A percentile compares a stretch with the other conserved stretches of the same genome.
These are phyloP conservation scores for Chlorella vulgaris DNA, from an alignment of 139 green algal species.

Conservation along the genomic window DNA sequence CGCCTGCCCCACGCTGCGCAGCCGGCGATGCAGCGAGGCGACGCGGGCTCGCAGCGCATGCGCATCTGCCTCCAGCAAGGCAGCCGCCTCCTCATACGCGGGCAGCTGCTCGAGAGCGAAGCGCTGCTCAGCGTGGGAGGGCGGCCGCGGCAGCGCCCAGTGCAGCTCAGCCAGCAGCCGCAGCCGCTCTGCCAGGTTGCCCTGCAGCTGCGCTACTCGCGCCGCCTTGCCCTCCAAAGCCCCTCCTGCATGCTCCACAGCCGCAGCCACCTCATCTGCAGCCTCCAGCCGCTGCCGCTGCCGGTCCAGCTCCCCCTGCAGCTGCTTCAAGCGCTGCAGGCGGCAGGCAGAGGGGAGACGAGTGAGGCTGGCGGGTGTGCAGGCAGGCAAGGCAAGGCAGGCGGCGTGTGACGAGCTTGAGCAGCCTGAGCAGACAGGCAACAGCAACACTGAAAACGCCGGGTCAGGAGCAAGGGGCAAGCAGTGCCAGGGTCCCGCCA, in stretches of 20 bases:
- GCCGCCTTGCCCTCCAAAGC: slow-evolving; percentile 9
- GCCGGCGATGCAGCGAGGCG: slow-evolving; percentile 11
- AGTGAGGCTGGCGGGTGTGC: background rate
- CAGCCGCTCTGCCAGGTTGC: slow-evolving; percentile 38
- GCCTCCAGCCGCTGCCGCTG: slow-evolving; percentile 19
- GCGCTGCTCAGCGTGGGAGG: slow-evolving; percentile 53
- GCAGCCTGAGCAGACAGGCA: background rate
- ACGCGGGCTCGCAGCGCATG: slow-evolving; percentile 23
- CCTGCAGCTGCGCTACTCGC: slow-evolving; percentile 14
- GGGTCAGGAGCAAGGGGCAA: no score
- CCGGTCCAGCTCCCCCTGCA: slow-evolving; percentile 24
- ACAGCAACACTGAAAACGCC: background rate
- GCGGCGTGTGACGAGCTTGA: no score
- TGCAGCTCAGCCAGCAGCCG: slow-evolving; percentile 67
- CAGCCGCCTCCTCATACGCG: slow-evolving; percentile 26
- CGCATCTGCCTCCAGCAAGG: slow-evolving; percentile 21
- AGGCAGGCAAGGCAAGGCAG: no score
- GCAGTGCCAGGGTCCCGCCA: no score
- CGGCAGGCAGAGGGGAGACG: background rate
- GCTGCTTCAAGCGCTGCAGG: slow-evolving; percentile 43
- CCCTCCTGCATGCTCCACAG: background rate
- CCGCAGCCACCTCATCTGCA: slow-evolving; percentile 6
- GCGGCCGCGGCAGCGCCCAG: slow-evolving; percentile 59
- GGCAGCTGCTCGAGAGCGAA: slow-evolving; percentile 45
- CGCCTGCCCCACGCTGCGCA: slow-evolving; percentile 1